Evolutionary conservation across 1,284 basidiomycete species (phyloP), one percentile per base, ranked within the genome.

Genomic region (Austroboletus novae-zelandiae): DNA sequence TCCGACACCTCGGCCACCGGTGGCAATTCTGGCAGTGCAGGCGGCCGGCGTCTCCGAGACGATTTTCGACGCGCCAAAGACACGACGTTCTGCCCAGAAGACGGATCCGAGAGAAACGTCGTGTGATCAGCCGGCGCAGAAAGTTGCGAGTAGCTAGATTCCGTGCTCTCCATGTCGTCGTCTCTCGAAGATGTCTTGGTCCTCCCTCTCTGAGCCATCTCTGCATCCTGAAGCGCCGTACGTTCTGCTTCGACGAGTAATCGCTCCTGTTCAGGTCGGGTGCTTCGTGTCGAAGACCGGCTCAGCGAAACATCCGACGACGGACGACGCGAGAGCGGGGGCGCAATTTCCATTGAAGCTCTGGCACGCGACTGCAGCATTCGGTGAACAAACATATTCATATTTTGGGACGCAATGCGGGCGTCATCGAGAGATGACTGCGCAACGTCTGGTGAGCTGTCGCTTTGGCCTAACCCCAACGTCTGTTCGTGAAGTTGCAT

Each of bases 1-100:
- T 55, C 53, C 6, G 64, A 60, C 14, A 55, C 13, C 50, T 67
- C 65, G 15, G 54, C 32, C 7, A 67, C 61, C 0, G 64, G 54
- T 2, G 50, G 9, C 4, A 62, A 59, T 17, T 51, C 54, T 3
- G 39, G 13, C 2, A 43, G n/a, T 2, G 11, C 52, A 13, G 36
- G 32, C 7, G 37, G 23, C 15, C 50, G 60, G 18, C 23, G 46
- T 35, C 25, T 52, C 41, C 52, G 56, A 45, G 59, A 57, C 0
- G 59, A 48, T 32, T 35, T 53, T 36, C 51, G 51, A 29, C 53
- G 51, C 32, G 27, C 8, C 5, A 47, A 0, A 11, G 53, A 45
- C 23, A 18, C 15, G 10, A 44, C 8, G 34, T 39, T 45, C 17
- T 47, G 43, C 23, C 25, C 40, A 18, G 41, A 43, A 36, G 54